phyloP scores from a whole-genome alignment of 257 asterid genomes.

The Apocynum venetum region DNA sequence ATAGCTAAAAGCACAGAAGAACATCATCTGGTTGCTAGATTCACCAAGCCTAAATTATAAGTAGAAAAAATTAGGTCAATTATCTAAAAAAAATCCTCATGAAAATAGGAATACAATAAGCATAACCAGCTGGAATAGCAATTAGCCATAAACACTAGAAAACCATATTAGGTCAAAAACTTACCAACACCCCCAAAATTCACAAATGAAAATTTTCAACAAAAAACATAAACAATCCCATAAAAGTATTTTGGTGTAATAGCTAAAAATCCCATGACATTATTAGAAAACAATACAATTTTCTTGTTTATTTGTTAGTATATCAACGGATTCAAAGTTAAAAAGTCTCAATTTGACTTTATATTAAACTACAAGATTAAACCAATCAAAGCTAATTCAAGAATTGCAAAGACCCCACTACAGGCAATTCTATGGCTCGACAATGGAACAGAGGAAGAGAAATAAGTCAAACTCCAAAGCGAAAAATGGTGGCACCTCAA shows the following conservation, averaged over 20 bases:
- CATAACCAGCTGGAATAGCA: slow-evolving; percentile 1
- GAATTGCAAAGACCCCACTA: background rate
- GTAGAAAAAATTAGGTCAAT: background rate
- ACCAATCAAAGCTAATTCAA: background rate
- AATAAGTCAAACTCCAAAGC: too few relatives aligned
- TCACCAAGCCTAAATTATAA: background rate
- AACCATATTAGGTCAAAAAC: background rate
- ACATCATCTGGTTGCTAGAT: slow-evolving; percentile 6
- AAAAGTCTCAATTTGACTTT: background rate
- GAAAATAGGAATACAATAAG: background rate
- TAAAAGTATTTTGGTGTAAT: background rate
- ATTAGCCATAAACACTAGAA: background rate
- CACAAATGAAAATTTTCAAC: background rate
- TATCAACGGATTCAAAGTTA: background rate
- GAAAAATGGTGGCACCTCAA: too few relatives aligned
- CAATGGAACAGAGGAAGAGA: too few relatives aligned
- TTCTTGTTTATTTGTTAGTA: background rate
- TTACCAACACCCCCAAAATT: background rate
- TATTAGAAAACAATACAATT: background rate
- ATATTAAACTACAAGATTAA: background rate
- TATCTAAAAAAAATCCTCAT: background rate
- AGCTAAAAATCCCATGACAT: background rate
- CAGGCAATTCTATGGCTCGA: too few relatives aligned
- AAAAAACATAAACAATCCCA: background rate
- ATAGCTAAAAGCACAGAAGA: background rate